Evolutionary conservation across 176 grass and related monocot genomes (phyloP).

Genomic region (Aegilops bicornis): DNA sequence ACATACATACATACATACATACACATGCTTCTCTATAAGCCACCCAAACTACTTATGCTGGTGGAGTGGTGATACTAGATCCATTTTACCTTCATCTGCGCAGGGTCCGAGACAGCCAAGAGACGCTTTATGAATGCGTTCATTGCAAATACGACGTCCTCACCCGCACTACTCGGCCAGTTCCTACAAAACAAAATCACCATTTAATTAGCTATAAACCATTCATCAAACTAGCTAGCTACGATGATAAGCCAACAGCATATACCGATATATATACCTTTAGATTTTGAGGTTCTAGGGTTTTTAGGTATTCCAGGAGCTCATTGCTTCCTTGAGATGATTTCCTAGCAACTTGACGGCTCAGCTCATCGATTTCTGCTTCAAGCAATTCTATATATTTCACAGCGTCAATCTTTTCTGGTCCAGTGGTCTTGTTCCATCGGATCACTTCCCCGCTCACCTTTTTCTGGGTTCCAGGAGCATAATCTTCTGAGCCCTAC

Average conservation of each 20-base stretch:
- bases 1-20: no score
- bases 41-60: no score
- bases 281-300: conserved; percentile 93
- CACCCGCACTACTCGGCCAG: conserved; percentile 79
- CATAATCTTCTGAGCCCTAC: conserved; percentile 68
- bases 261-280: conserved; percentile 44
- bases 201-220: background rate
- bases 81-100: conserved; percentile 76
- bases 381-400: conserved; percentile 96
- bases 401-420: conserved; percentile 83
- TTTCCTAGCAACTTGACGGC: conserved; percentile 59
- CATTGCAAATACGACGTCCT: conserved; percentile 95
- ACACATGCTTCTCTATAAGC: no score
- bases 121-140: conserved; percentile 92
- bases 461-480: conserved; percentile 91
- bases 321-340: conserved; percentile 72
- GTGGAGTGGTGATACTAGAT: no score
- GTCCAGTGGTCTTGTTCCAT: conserved; percentile 82
- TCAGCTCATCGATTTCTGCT: conserved; percentile 87
- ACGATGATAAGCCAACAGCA: background rate
- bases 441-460: conserved; percentile 86
- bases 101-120: conserved; percentile 76
- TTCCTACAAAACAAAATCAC: conserved; percentile 45
- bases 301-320: conserved; percentile 83
- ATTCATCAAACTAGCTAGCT: background rate